Evolutionary conservation across 495 filamentous ascomycete species (phyloP).

Genomic region (Patellaria atrata): DNA sequence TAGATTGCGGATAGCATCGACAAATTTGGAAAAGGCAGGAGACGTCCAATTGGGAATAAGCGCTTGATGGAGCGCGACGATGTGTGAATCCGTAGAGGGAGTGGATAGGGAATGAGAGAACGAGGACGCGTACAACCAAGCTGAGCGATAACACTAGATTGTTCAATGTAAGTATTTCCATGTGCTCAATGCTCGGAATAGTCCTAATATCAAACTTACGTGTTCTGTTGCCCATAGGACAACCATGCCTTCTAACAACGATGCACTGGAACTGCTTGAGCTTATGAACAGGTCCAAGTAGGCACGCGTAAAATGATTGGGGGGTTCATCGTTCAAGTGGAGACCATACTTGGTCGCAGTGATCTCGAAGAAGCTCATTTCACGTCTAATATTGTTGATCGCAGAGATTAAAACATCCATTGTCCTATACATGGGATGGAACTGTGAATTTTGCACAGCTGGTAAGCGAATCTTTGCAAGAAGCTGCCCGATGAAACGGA

Average conservation of each 20-base stretch:
- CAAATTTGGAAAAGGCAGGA: constrained; percentile 28
- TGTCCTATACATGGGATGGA: constrained; percentile 29
- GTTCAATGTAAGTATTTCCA: constrained; percentile 1
- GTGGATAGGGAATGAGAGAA: constrained; percentile 21
- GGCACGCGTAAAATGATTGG: constrained; percentile 33
- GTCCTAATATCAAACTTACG: constrained; percentile 15
- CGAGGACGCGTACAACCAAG: constrained; percentile 27
- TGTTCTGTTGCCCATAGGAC: constrained; percentile 64
- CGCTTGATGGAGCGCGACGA: constrained; percentile 28
- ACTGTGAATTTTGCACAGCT: constrained; percentile 26
- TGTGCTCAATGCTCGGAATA: neutral
- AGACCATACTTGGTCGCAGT: constrained; percentile 47
- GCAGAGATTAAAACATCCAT: constrained; percentile 48
- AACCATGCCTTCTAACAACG: constrained; percentile 49
- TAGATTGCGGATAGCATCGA: constrained; percentile 25
- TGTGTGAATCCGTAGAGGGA: constrained; percentile 20
- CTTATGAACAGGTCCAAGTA: constrained; percentile 42
- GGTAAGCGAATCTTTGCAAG: constrained; percentile 50
- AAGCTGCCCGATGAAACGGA: constrained; percentile 52
- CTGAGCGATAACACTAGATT: constrained; percentile 25
- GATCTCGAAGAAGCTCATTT: constrained; percentile 55
- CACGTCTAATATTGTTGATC: constrained; percentile 48
- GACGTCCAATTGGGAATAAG: constrained; percentile 33
- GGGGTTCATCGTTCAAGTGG: constrained; percentile 32
- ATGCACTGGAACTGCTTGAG: constrained; percentile 31